A percentile compares a stretch with the other conserved stretches of the same genome.
Evolutionary conservation across 2,329 filamentous ascomycete species (phyloP).

Genomic region (Penicillium paneum): DNA sequence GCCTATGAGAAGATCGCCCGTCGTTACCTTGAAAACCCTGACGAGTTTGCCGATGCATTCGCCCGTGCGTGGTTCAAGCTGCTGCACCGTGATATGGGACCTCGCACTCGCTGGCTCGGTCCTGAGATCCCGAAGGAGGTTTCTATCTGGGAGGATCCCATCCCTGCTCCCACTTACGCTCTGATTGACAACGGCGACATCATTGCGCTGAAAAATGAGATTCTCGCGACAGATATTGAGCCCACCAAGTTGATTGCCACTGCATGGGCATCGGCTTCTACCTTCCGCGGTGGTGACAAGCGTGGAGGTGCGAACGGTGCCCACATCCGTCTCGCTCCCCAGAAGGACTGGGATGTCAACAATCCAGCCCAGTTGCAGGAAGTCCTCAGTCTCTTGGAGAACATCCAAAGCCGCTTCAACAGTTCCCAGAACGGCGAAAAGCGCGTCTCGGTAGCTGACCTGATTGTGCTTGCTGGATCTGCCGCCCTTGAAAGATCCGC

Average conservation of each 20-base stretch:
- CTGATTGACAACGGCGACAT: slow-evolving; percentile 63
- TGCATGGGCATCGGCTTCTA: slow-evolving; percentile 68
- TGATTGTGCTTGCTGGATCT: slow-evolving; percentile 71
- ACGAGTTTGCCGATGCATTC: slow-evolving; percentile 67
- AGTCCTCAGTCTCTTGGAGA: slow-evolving; percentile 61
- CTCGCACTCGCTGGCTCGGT: slow-evolving; percentile 66
- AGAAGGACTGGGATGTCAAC: slow-evolving; percentile 71
- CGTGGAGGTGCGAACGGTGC: slow-evolving; percentile 78
- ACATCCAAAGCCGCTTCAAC: slow-evolving; percentile 66
- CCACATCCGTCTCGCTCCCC: slow-evolving; percentile 70
- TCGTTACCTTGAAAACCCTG: slow-evolving; percentile 65
- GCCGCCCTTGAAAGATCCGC: slow-evolving; percentile 72
- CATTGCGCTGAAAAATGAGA: slow-evolving; percentile 63
- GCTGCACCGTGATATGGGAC: slow-evolving; percentile 75
- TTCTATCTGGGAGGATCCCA: slow-evolving; percentile 71
- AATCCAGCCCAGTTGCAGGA: slow-evolving; percentile 64
- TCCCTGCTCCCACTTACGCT: slow-evolving; percentile 59
- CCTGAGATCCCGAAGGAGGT: slow-evolving; percentile 69
- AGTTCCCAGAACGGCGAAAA: slow-evolving; percentile 52
- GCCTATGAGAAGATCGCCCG: slow-evolving; percentile 72
- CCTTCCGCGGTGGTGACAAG: slow-evolving; percentile 74
- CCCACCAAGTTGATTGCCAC: slow-evolving; percentile 61
- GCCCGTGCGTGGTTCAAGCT: slow-evolving; percentile 79
- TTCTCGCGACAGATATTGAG: slow-evolving; percentile 61
- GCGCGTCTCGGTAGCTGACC: slow-evolving; percentile 73